Conservation (phyloP, 2,329 filamentous ascomycete species). For the Phaeophleospora eucalypticola region DNA sequence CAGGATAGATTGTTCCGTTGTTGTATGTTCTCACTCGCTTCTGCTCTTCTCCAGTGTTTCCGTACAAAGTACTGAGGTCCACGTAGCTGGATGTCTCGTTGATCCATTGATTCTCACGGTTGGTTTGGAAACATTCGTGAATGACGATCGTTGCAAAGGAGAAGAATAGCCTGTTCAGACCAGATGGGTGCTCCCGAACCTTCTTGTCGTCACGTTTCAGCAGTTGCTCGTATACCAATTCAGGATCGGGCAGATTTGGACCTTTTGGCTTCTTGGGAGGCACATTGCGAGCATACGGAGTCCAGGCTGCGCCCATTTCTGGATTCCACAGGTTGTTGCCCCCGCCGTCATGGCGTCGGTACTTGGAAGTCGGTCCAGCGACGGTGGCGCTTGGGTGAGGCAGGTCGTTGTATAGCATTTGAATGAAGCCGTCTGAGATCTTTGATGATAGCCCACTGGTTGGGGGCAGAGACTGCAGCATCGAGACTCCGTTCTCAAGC, state of each 20-base stretch:
- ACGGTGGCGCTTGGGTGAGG: conserved; percentile 49
- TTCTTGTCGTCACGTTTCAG: conserved; percentile 38
- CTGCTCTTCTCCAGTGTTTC: conserved; percentile 43
- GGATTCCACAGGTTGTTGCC: conserved; percentile 48
- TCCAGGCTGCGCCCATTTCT: conserved; percentile 52
- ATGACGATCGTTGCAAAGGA: conserved; percentile 48
- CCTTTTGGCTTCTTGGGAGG: conserved; percentile 48
- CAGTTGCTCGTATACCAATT: conserved; percentile 45
- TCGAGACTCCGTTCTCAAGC: conserved; percentile 50
- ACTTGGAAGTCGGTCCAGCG: conserved; percentile 44
- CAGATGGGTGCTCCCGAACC: conserved; percentile 44
- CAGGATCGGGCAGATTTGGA: conserved; percentile 47
- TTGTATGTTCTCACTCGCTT: conserved; percentile 41
- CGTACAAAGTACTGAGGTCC: conserved; percentile 46
- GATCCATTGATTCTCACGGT: conserved; percentile 38
- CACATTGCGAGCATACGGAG: conserved; percentile 44
- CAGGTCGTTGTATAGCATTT: conserved; percentile 51
- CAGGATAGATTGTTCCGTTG: conserved; percentile 42
- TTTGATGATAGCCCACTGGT: conserved; percentile 48
- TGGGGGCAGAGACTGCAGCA: conserved; percentile 49
- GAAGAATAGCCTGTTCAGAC: conserved; percentile 45
- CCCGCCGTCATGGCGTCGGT: conserved; percentile 44
- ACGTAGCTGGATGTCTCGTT: conserved; percentile 48
- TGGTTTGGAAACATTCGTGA: conserved; percentile 47
- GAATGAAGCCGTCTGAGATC: conserved; percentile 50